A percentile compares a stretch with the other conserved stretches of the same genome.
These are phyloP conservation scores for Pyrus communis DNA, from an alignment of 306 rosid species.

Conservation along the genomic window DNA sequence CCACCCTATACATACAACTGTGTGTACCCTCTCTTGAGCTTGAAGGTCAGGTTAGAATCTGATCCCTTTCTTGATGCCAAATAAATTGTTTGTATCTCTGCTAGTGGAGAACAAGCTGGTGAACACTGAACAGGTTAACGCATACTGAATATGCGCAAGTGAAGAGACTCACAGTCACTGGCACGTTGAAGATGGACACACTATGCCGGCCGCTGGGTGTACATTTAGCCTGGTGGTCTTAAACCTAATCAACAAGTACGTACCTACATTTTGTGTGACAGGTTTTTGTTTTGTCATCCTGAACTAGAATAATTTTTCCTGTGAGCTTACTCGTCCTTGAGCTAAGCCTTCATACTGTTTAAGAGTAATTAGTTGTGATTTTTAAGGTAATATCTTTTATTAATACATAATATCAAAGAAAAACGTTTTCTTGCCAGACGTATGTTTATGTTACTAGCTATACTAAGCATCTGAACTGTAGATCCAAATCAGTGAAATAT, in stretches of 20 bases:
- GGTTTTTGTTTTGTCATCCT: not conserved
- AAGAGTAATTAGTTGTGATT: no score
- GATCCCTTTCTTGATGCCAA: not conserved
- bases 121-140: not conserved
- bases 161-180: not conserved
- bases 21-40: not conserved
- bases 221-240: not conserved
- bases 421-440: no score
- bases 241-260: not conserved
- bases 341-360: not conserved
- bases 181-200: not conserved
- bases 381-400: no score
- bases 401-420: no score
- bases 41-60: not conserved
- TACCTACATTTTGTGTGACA: not conserved
- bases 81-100: not conserved
- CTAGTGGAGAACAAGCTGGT: not conserved
- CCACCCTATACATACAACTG: not conserved
- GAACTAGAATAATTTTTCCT: not conserved
- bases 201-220: not conserved
- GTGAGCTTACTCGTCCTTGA: constrained; percentile 1
- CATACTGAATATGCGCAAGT: not conserved
- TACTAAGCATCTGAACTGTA: no score
- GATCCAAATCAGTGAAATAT: no score
- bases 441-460: no score